These are phyloP conservation scores for Nitzschia putrida DNA, from an alignment of 108 stramenopile genomes.

Conservation along the genomic window DNA sequence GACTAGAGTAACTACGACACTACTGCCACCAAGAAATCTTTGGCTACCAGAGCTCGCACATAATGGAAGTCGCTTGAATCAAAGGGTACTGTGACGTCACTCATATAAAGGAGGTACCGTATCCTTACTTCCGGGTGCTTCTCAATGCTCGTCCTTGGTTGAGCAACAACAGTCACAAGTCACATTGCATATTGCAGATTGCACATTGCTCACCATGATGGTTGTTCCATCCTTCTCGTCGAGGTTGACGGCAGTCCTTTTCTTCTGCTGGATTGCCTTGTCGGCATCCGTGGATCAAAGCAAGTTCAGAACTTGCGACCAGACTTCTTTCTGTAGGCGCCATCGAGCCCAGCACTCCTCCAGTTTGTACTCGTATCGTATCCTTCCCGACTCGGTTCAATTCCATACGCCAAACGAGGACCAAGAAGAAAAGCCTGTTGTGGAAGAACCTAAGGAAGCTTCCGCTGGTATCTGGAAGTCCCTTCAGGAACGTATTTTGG, in stretches of 20 bases:
- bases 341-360: conserved; percentile 72
- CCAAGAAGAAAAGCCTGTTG: conserved; percentile 8
- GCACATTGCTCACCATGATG: too few species aligned
- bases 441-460: conserved; percentile 7
- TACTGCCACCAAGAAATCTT: too few species aligned
- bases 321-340: conserved; percentile 96
- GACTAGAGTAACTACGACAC: too few species aligned
- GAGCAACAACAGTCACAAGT: too few species aligned
- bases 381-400: conserved; percentile 57
- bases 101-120: too few species aligned
- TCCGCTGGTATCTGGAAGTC: conserved; percentile 42
- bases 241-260: background rate
- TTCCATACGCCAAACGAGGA: conserved; percentile 44
- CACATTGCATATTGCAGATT: too few species aligned
- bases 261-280: background rate
- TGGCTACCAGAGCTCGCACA: too few species aligned
- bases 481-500: conserved; percentile 46
- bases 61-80: too few species aligned
- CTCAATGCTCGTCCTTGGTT: too few species aligned
- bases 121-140: too few species aligned
- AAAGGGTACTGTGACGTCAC: too few species aligned
- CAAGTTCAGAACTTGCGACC: conserved; percentile 96
- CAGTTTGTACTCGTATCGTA: conserved; percentile 58
- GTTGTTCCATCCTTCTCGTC: too few species aligned
- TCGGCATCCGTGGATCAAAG: conserved; percentile 87